These are phyloP conservation scores for Brettanomyces bruxellensis DNA, from an alignment of 805 yeast species.

Conservation along the genomic window DNA sequence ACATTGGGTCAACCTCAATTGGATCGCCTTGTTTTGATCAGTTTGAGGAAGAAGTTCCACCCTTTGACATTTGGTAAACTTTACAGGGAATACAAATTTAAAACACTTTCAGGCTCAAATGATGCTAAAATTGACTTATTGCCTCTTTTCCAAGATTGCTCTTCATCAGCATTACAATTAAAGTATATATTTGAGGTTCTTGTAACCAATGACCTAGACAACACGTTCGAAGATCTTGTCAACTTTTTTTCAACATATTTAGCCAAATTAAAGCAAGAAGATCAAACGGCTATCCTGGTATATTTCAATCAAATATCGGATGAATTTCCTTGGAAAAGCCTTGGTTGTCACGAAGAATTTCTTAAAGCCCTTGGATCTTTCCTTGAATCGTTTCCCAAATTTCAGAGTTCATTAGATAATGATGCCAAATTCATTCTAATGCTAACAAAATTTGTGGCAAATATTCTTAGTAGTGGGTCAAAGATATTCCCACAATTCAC, in stretches of 20 bases:
- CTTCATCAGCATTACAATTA: conserved; percentile 14
- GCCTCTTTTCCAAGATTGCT: conserved; percentile 12
- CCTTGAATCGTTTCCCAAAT: conserved; percentile 3
- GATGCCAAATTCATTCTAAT: conserved; percentile 12
- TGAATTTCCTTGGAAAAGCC: conserved; percentile 17
- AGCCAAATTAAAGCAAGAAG: conserved; percentile 6
- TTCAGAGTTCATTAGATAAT: conserved; percentile 1
- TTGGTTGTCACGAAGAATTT: conserved; percentile 9
- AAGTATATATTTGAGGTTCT: conserved; percentile 21
- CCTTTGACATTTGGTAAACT: conserved; percentile 20
- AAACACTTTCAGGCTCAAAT: conserved; percentile 3
- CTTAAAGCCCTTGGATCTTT: conserved; percentile 10
- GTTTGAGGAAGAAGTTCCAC: conserved; percentile 15
- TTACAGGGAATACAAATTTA: conserved; percentile 20
- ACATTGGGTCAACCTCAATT: conserved; percentile 2
- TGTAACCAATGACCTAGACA: conserved; percentile 18
- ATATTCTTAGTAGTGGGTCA: conserved; percentile 9
- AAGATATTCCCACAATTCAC: conserved; percentile 11
- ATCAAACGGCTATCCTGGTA: conserved; percentile 17
- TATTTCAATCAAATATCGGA: conserved; percentile 18
- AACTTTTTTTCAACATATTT: conserved; percentile 14
- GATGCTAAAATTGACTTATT: conserved; percentile 9
- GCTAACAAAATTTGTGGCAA: conserved; percentile 15
- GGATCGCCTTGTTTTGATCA: conserved; percentile 13
- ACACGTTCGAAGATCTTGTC: conserved; percentile 16